Base-by-base conservation (phyloP, 805 yeast genomes). In the Starmerella stigmatis region DNA sequence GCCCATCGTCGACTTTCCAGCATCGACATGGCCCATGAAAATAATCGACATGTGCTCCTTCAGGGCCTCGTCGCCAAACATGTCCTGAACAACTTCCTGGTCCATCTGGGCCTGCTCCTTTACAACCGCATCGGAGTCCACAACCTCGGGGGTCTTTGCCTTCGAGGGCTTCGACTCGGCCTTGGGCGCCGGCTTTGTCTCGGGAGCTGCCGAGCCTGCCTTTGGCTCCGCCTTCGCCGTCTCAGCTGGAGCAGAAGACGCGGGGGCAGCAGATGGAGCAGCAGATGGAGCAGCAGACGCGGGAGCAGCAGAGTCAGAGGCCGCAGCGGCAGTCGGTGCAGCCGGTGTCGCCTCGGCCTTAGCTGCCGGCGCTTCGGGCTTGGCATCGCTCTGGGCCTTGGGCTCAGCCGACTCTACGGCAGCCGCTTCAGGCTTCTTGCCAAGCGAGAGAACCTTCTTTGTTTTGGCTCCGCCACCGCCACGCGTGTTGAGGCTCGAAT, bases 11-110 rank as follows among this genome's bases (percentile, higher is more conserved):
- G 96, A 86, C 68, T 92, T 92, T 64, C 99, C 98, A 28, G 98
- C 98, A 74, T 92, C 98, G 56, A 92, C 99, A 63, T 92, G 99
- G 58, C 99, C 99, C 97, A 92, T 92, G 69, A 92, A 92, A 57
- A 92, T 86, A 57, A 92, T 81, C 16, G 96, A 88, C 63, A 92
- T 76, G 69, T 92, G 98, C 64, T 89, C 98, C 66, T 92, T 92
- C 44, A 59, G 43, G 21, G 51, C 59, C 41, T 51, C 56, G 32
- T 44, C 57, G 53, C 96, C 96, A 61, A 85, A 92, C 83, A 92
- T 68, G 59, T 94, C 98, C 47, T 76, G 79, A 53, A 92, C 86
- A 53, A 88, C 76, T 57, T 81, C 92, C 60, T 83, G 83, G 63
- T 89, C 63, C 36, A 60, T 55, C 51, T 54, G 34, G 41, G 50